Percentiles rank a stretch among this genome's conserved stretches.
Evolutionary conservation across 768 basidiomycete species (phyloP).

Genomic region (Podaxis pistillaris): DNA sequence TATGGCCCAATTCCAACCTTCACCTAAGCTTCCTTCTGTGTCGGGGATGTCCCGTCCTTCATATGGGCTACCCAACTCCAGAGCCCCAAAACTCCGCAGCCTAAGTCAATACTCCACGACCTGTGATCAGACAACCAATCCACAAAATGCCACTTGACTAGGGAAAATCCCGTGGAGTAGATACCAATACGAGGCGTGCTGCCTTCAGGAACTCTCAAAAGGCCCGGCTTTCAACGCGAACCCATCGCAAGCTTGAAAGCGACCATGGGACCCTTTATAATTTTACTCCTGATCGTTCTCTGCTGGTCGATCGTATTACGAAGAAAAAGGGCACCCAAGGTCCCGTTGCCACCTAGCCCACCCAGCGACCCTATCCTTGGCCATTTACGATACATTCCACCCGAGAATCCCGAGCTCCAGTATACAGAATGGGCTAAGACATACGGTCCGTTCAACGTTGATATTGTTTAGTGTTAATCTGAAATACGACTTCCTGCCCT

Average conservation of each 20-base stretch:
- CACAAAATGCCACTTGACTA: not conserved
- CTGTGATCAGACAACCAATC: not conserved
- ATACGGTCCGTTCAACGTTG: not conserved
- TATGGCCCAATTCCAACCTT: too few species aligned
- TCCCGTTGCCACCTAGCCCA: not conserved
- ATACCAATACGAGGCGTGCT: not conserved
- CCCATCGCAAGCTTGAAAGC: not conserved
- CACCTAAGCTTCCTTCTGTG: too few species aligned
- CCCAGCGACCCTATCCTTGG: slow-evolving; percentile 1
- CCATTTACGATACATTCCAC: not conserved
- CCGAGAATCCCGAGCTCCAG: not conserved
- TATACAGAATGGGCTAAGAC: slow-evolving; percentile 5
- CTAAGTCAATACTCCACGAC: not conserved
- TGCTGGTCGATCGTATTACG: not conserved
- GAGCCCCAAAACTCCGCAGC: too few species aligned
- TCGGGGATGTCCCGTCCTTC: too few species aligned
- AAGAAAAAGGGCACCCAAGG: not conserved
- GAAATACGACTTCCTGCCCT: not conserved
- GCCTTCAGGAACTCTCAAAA: not conserved
- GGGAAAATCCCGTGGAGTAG: not conserved
- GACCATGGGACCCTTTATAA: not conserved
- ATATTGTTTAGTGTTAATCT: not conserved
- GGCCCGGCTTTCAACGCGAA: not conserved
- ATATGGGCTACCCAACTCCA: too few species aligned
- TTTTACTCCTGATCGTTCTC: not conserved